phyloP scores from a whole-genome alignment of 2,329 filamentous ascomycete genomes.

The Fusarium tjaetaba region DNA sequence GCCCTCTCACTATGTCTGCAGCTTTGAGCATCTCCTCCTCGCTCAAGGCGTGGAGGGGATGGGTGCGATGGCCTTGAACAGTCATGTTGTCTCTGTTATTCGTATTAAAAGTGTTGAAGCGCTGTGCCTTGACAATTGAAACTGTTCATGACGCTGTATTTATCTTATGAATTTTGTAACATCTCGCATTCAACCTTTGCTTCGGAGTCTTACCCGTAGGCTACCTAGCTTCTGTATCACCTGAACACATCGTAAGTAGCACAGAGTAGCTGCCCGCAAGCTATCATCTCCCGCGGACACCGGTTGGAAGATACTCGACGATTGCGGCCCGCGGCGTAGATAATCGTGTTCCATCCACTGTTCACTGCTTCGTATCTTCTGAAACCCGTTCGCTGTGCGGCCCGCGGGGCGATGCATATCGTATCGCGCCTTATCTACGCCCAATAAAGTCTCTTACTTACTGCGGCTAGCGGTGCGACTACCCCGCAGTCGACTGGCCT shows the following conservation, averaged over 20 bases:
- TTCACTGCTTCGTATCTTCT: neutral
- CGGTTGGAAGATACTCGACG: neutral
- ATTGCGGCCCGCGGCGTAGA: neutral
- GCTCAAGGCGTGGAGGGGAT: neutral
- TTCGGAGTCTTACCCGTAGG: neutral
- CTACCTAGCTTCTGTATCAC: neutral
- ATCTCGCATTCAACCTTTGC: fast-evolving
- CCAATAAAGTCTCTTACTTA: neutral
- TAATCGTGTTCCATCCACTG: neutral
- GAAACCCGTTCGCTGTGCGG: neutral
- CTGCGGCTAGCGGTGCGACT: neutral
- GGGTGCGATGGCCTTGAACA: neutral
- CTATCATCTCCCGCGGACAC: neutral
- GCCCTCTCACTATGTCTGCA: neutral
- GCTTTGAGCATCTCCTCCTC: neutral
- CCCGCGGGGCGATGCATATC: neutral
- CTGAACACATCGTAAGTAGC: neutral
- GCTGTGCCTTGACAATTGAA: neutral
- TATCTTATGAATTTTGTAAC: neutral
- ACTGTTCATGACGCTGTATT: neutral
- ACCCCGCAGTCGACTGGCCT: too few species aligned
- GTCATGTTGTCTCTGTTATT: neutral
- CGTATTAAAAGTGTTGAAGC: neutral
- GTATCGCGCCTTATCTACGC: neutral
- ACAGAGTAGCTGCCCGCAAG: too few species aligned